Percentiles rank a stretch among this genome's conserved stretches.
These are phyloP conservation scores for Penicillium waksmanii DNA, from an alignment of 495 filamentous ascomycete species.

Conservation along the genomic window DNA sequence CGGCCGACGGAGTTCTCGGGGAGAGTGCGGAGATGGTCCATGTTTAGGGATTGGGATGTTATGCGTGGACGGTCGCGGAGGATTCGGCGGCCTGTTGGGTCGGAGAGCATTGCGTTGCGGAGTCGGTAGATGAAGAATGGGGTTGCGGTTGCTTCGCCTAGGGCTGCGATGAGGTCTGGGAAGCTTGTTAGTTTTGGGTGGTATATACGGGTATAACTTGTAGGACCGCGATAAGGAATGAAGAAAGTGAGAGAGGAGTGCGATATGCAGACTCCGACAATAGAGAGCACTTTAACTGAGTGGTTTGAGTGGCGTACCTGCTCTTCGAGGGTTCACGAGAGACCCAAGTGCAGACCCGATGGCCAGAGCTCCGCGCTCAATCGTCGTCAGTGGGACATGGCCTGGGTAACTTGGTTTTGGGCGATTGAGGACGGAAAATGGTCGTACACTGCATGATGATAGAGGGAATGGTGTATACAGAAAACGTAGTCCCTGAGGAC, in stretches of 20 bases:
- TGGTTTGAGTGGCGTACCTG: slow-evolving; percentile 51
- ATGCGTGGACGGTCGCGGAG: slow-evolving; percentile 89
- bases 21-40: slow-evolving; percentile 71
- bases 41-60: slow-evolving; percentile 72
- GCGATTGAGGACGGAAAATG: slow-evolving; percentile 79
- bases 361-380: slow-evolving; percentile 78
- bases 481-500: slow-evolving; percentile 26
- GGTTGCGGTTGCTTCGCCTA: slow-evolving; percentile 90
- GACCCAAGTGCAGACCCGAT: slow-evolving; percentile 81
- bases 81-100: slow-evolving; percentile 86
- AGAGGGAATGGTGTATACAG: slow-evolving; percentile 13
- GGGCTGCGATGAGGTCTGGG: slow-evolving; percentile 86
- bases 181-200: not conserved
- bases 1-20: slow-evolving; percentile 78
- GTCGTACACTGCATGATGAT: slow-evolving; percentile 27
- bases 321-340: slow-evolving; percentile 77
- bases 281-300: not conserved
- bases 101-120: slow-evolving; percentile 83
- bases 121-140: slow-evolving; percentile 96
- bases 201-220: not conserved
- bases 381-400: slow-evolving; percentile 82
- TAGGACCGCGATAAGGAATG: not conserved
- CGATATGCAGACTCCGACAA: not conserved
- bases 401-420: slow-evolving; percentile 77
- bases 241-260: not conserved